Conservation (phyloP, 2,329 filamentous ascomycete genomes). For the Amauroascus verrucosus region DNA sequence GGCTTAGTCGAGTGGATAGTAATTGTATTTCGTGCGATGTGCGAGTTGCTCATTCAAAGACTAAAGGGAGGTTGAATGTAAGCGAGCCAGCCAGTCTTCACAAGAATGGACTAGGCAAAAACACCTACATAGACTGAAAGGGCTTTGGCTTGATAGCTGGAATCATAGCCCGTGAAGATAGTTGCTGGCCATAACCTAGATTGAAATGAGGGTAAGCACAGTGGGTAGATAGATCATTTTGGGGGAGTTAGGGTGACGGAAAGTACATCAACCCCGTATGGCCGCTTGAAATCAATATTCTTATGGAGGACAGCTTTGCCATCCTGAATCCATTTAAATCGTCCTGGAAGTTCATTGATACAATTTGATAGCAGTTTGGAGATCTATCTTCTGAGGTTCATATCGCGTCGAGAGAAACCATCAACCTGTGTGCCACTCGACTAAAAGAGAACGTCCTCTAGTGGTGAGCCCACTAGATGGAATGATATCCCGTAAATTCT, state of each 20-base stretch:
- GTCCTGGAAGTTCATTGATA: constrained; percentile 14
- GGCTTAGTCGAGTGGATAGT: constrained; percentile 6
- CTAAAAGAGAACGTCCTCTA: too few species aligned
- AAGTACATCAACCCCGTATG: constrained; percentile 12
- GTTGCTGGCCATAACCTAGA: constrained; percentile 12
- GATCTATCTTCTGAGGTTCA: constrained; percentile 12
- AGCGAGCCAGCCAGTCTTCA: neutral
- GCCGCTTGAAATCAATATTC: constrained; percentile 10
- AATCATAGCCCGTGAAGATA: constrained; percentile 7
- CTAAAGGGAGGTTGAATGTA: constrained; percentile 7
- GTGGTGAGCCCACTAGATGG: too few species aligned
- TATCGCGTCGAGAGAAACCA: too few species aligned
- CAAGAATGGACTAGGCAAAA: constrained; percentile 4
- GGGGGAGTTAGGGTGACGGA: neutral
- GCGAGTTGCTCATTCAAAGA: constrained; percentile 11
- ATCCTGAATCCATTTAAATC: constrained; percentile 11
- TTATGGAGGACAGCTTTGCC: constrained; percentile 12
- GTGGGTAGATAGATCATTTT: neutral
- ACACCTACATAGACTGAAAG: constrained; percentile 3
- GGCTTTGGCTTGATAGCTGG: constrained; percentile 5
- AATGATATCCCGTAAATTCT: too few species aligned
- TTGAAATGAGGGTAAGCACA: constrained; percentile 11
- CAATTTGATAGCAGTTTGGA: constrained; percentile 13
- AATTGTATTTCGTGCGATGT: constrained; percentile 7
- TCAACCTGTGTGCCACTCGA: too few species aligned